Conservation (phyloP, 768 basidiomycete genomes). For the Phanerochaete carnosa region DNA sequence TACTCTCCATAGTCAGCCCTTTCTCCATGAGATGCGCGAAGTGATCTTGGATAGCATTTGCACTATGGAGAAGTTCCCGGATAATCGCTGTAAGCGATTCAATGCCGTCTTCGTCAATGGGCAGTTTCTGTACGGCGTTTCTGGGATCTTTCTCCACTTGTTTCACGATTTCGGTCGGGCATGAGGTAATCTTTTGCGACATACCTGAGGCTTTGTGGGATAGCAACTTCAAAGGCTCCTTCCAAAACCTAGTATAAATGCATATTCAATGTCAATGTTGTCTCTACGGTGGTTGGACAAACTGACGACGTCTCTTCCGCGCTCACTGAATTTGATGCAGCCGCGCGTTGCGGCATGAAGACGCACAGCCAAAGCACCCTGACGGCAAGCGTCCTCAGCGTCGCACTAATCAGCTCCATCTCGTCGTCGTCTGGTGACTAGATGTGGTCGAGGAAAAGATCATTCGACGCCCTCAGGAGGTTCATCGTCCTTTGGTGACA, state of each 20-base stretch:
- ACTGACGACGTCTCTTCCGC: no score
- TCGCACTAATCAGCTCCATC: no score
- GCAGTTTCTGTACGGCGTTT: background rate
- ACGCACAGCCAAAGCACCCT: background rate
- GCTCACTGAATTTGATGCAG: background rate
- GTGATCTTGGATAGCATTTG: conserved; percentile 12
- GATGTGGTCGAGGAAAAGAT: no score
- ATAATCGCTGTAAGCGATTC: conserved; percentile 21
- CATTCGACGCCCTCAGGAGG: no score
- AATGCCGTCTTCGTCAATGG: background rate
- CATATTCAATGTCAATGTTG: no score
- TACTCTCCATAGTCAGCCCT: conserved; percentile 1
- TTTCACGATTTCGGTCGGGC: background rate
- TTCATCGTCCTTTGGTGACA: no score
- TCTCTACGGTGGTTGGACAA: background rate
- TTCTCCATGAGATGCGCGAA: background rate
- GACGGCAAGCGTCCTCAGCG: no score
- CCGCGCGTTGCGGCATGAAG: background rate
- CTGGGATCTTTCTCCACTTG: background rate
- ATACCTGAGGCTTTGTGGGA: no score
- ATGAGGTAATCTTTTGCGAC: background rate
- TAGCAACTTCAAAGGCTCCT: background rate
- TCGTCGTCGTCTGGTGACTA: no score
- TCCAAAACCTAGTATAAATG: background rate
- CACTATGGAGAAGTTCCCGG: conserved; percentile 16